These are phyloP conservation scores for Leccinum pallidistipes DNA, from an alignment of 1,284 basidiomycete genomes.

Conservation along the genomic window DNA sequence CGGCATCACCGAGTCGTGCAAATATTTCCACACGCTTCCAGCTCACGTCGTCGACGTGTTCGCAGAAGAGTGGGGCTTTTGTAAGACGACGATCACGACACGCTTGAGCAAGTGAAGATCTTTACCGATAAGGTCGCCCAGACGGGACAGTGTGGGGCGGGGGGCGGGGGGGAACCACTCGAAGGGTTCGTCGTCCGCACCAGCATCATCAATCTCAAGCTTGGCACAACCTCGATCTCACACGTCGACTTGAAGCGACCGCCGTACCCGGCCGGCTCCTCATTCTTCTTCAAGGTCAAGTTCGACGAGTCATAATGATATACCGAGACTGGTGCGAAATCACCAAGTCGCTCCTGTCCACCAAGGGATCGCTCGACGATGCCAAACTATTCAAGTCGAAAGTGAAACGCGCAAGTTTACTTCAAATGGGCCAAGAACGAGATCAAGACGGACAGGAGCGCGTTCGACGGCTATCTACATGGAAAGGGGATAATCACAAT, in stretches of 20 bases:
- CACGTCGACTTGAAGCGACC: conserved; percentile 29
- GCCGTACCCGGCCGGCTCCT: conserved; percentile 77
- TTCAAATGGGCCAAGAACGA: conserved; percentile 70
- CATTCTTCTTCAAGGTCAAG: conserved; percentile 99
- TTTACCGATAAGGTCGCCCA: conserved; percentile 74
- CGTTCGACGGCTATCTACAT: conserved; percentile 68
- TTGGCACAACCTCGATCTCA: conserved; percentile 9
- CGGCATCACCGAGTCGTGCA: conserved; percentile 80
- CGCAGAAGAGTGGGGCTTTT: conserved; percentile 91
- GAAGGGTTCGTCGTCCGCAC: conserved; percentile 46
- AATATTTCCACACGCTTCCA: conserved; percentile 73
- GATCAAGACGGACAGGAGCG: conserved; percentile 59
- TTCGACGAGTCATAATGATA: conserved; percentile 99
- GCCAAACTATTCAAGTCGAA: conserved; percentile 56
- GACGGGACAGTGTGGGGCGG: conserved; percentile 62
- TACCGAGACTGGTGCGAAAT: conserved; percentile 98
- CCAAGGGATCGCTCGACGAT: conserved; percentile 30
- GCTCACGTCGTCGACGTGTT: conserved; percentile 75
- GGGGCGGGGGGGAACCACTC: conserved; percentile 70
- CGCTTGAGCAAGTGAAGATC: conserved; percentile 66
- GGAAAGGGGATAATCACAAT: conserved; percentile 86
- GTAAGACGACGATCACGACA: conserved; percentile 61
- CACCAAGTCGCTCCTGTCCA: conserved; percentile 72
- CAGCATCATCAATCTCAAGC: conserved; percentile 48
- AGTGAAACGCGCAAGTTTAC: conserved; percentile 60